Evolutionary conservation across 306 rosid genomes (phyloP), one percentile per base, ranked within the genome.

Genomic region (Cucurbita pepo): DNA sequence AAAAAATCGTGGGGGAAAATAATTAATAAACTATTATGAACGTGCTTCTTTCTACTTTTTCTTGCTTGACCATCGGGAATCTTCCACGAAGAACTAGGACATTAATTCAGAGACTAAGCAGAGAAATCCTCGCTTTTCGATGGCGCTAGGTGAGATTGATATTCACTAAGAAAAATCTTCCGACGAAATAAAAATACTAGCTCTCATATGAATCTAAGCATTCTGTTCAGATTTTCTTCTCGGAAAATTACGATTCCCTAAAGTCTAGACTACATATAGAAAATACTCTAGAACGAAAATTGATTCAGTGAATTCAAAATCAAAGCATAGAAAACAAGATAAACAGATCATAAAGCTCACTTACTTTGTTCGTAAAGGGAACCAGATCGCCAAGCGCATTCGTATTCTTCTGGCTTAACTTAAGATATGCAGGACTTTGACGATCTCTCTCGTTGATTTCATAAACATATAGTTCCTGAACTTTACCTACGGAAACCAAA

Each of bases 391-490:
- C 96, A 5, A 90, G 86, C 12, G 90, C 77, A 75, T 85, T 85
- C 7, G 81, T 83, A 45, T 63, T 50, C 77, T 86, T 90, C 82
- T 88, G 88, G 74, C 95, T 90, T 30, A 90, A 75, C 18, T 83
- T 65, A 22, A 90, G 90, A 54, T 83, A 88, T 7, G 85, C 90
- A 54, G 90, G 91, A 69, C 95, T 90, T 62, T 87, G 85, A 37
- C 90, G 91, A 77, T 90, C 89, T 10, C 84, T 54, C 79, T 88
- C 91, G 44, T 90, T 90, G 77, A 88, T 86, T 83, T 86, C 95
- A 65, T 90, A 90, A 5, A 86, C 88, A 44, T 57, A 11, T 18
- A 90, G 74, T 69, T 88, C 90, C 65, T 86, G 95, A 7, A 86
- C 94, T 73, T 79, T 75, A 1, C 12, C 96, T 90, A 74, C 82